phyloP scores from a whole-genome alignment of 2,329 filamentous ascomycete genomes.

The Apiospora koreana region DNA sequence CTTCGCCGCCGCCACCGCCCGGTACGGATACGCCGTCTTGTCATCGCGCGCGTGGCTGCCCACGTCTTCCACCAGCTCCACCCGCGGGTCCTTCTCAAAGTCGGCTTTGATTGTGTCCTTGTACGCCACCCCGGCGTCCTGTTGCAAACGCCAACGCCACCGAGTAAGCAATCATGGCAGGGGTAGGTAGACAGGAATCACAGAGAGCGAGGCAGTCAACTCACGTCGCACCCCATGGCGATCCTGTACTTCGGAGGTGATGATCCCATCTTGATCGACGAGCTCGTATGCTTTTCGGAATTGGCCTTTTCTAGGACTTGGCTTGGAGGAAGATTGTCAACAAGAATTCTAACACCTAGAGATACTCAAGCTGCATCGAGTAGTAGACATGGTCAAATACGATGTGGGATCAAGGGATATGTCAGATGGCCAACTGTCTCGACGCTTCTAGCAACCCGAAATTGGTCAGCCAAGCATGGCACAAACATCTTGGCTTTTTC shows the following conservation, averaged over 20 bases:
- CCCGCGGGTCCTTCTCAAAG: slow-evolving; percentile 66
- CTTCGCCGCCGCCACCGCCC: slow-evolving; percentile 71
- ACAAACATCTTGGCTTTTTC: neutral
- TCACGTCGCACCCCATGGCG: slow-evolving; percentile 55
- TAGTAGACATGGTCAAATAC: neutral
- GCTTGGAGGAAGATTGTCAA: neutral
- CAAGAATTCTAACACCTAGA: neutral
- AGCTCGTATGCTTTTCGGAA: neutral
- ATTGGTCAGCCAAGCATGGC: too few relatives aligned
- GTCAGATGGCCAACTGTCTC: neutral
- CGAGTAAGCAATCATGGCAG: too few relatives aligned
- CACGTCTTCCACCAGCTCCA: slow-evolving; percentile 71
- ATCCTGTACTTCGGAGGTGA: slow-evolving; percentile 48
- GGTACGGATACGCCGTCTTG: slow-evolving; percentile 81
- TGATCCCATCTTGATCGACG: slow-evolving; percentile 40
- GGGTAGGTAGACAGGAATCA: too few relatives aligned
- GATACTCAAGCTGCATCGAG: neutral
- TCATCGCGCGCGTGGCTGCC: slow-evolving; percentile 67
- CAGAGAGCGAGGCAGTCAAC: too few relatives aligned
- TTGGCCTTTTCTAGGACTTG: neutral
- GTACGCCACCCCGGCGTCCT: slow-evolving; percentile 76
- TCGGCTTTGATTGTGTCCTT: slow-evolving; percentile 77
- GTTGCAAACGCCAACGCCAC: slow-evolving; percentile 12
- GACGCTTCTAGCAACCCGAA: neutral
- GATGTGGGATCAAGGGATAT: neutral